These are phyloP conservation scores for Chaetomiaceae sp. DNA, from an alignment of 2,329 filamentous ascomycete genomes.

Conservation along the genomic window DNA sequence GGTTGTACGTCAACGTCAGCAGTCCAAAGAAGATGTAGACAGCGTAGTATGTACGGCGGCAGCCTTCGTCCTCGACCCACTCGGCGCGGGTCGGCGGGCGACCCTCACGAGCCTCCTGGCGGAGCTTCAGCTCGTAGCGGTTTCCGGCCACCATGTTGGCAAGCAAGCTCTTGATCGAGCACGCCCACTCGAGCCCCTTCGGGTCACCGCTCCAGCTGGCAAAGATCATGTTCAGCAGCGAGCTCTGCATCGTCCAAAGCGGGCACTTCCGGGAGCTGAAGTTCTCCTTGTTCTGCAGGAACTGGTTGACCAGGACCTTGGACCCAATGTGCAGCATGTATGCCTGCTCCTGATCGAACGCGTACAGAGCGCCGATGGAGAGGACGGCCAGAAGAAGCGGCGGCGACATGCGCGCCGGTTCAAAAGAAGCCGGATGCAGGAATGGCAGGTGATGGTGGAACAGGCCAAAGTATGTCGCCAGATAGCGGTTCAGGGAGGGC, in stretches of 20 bases:
- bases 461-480: conserved; percentile 92
- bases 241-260: conserved; percentile 97
- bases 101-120: conserved; percentile 79
- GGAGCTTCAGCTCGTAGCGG: conserved; percentile 90
- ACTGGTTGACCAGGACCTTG: conserved; percentile 95
- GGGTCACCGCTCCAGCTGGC: conserved; percentile 98
- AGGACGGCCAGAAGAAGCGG: conserved; percentile 83
- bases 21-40: conserved; percentile 99
- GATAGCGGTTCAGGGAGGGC: conserved; percentile 79
- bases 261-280: conserved; percentile 98
- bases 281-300: conserved; percentile 96
- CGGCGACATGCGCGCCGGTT: conserved; percentile 71
- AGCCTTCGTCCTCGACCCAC: conserved; percentile 96
- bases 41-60: conserved; percentile 92
- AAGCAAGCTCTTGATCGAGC: conserved; percentile 95
- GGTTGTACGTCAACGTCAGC: conserved; percentile 92
- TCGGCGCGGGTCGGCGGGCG: conserved; percentile 73
- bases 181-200: conserved; percentile 93
- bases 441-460: conserved; percentile 98
- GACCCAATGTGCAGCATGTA: conserved; percentile 97
- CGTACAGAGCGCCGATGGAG: conserved; percentile 93
- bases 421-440: conserved; percentile 87
- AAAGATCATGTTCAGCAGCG: conserved; percentile 96
- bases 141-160: conserved; percentile 99
- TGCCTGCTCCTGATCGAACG: conserved; percentile 93